Evolutionary conservation across 495 filamentous ascomycete genomes (phyloP).

Genomic region (Penicillium lagena): DNA sequence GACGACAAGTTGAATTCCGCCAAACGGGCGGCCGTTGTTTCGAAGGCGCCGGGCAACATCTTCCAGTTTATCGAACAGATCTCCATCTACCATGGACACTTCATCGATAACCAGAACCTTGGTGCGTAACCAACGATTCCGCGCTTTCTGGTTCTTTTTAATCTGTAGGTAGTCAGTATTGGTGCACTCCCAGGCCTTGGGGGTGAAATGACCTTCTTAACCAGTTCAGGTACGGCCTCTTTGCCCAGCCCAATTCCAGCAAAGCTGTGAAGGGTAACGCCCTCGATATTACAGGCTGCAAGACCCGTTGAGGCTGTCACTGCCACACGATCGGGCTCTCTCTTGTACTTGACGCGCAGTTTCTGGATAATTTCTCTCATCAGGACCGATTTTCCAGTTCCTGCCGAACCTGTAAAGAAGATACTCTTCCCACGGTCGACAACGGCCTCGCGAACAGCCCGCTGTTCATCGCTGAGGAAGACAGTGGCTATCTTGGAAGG

Average conservation of each 20-base stretch:
- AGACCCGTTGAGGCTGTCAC: slow-evolving; percentile 95
- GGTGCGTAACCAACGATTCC: slow-evolving; percentile 79
- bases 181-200: background rate
- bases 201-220: slow-evolving; percentile 57
- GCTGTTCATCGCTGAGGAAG: slow-evolving; percentile 79
- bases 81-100: slow-evolving; percentile 97
- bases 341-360: slow-evolving; percentile 65
- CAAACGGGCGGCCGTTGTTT: slow-evolving; percentile 88
- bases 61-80: slow-evolving; percentile 94
- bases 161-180: slow-evolving; percentile 41
- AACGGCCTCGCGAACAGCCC: slow-evolving; percentile 74
- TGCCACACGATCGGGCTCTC: slow-evolving; percentile 75
- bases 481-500: slow-evolving; percentile 48
- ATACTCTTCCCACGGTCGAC: slow-evolving; percentile 73
- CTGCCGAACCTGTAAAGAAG: slow-evolving; percentile 96
- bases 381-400: slow-evolving; percentile 95
- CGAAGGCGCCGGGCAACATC: slow-evolving; percentile 72
- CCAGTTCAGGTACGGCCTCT: slow-evolving; percentile 70
- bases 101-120: slow-evolving; percentile 88
- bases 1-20: slow-evolving; percentile 91
- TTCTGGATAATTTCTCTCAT: slow-evolving; percentile 83
- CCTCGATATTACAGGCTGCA: slow-evolving; percentile 93
- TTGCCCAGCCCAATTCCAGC: slow-evolving; percentile 93
- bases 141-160: slow-evolving; percentile 79
- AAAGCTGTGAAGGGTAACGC: slow-evolving; percentile 94